A percentile compares a stretch with the other conserved stretches of the same genome.
These are phyloP conservation scores for Scheffersomyces titani DNA, from an alignment of 1,139 yeast genomes.

Conservation along the genomic window DNA sequence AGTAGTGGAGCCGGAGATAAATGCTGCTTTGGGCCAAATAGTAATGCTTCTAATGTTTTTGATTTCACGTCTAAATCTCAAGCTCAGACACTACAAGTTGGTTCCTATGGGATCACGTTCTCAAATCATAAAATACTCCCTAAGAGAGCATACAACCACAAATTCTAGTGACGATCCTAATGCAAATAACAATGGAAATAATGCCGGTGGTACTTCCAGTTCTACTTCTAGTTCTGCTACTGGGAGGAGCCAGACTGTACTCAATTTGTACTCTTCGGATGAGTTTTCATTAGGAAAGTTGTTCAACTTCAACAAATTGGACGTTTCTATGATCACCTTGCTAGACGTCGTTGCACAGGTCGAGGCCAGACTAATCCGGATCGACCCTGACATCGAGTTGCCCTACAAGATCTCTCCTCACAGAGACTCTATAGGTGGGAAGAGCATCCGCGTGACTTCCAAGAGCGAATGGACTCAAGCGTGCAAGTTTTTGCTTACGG, in stretches of 20 bases:
- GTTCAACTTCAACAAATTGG: conserved; percentile 70
- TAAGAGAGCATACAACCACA: not conserved
- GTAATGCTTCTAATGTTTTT: conserved; percentile 70
- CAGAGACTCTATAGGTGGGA: conserved; percentile 72
- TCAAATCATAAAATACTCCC: conserved; percentile 58
- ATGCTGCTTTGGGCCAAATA: conserved; percentile 90
- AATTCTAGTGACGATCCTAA: no score
- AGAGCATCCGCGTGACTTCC: conserved; percentile 69
- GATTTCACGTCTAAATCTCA: conserved; percentile 55
- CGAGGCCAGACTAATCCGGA: conserved; percentile 45
- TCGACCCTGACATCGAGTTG: conserved; percentile 61
- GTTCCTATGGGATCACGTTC: conserved; percentile 88
- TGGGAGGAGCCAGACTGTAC: conserved; percentile 19
- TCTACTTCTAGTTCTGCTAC: not conserved
- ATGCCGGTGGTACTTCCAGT: not conserved
- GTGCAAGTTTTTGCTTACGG: conserved; percentile 77
- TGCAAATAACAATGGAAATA: not conserved
- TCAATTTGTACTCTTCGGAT: conserved; percentile 61
- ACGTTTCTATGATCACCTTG: conserved; percentile 75
- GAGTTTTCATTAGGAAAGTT: conserved; percentile 70
- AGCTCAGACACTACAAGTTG: conserved; percentile 60
- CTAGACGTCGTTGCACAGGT: conserved; percentile 63
- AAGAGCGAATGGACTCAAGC: conserved; percentile 90
- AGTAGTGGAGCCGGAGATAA: conserved; percentile 89
- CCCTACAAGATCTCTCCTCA: conserved; percentile 59